phyloP scores from a whole-genome alignment of 2,329 filamentous ascomycete genomes.

The Ophiognomonia clavigignenti-juglandacearum region DNA sequence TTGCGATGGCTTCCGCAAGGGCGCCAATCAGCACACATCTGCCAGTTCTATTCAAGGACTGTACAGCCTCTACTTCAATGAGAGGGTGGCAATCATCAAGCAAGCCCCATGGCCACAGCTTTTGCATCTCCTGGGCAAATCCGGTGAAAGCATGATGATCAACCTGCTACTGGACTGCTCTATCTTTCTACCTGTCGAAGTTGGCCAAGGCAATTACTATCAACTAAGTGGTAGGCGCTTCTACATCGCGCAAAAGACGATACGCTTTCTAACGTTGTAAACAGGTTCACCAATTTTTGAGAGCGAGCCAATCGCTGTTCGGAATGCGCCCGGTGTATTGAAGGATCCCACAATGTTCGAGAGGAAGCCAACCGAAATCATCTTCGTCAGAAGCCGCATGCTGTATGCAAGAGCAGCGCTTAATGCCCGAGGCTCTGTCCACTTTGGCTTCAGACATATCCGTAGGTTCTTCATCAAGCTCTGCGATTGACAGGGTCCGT shows the following conservation, averaged over 20 bases:
- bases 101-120: slow-evolving; percentile 69
- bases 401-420: slow-evolving; percentile 74
- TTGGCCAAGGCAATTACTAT: slow-evolving; percentile 60
- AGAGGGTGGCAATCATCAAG: slow-evolving; percentile 65
- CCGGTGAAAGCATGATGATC: slow-evolving; percentile 73
- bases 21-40: slow-evolving; percentile 22
- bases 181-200: slow-evolving; percentile 62
- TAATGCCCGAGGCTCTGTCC: slow-evolving; percentile 61
- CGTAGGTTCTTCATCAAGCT: slow-evolving; percentile 50
- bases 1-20: slow-evolving; percentile 73
- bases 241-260: slow-evolving; percentile 13
- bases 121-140: slow-evolving; percentile 66
- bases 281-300: slow-evolving; percentile 14
- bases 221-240: slow-evolving; percentile 67
- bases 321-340: neutral
- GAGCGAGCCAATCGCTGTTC: neutral
- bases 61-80: slow-evolving; percentile 60
- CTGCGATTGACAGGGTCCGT: neutral
- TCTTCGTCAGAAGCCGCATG: slow-evolving; percentile 77
- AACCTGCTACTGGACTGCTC: slow-evolving; percentile 72
- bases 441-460: slow-evolving; percentile 73
- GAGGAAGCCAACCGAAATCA: slow-evolving; percentile 53
- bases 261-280: neutral
- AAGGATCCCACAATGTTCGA: slow-evolving; percentile 10
- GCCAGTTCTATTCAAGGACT: slow-evolving; percentile 57